Percentiles rank a stretch among this genome's conserved stretches.
These are phyloP conservation scores for Lanmaoa rubissima DNA, from an alignment of 768 basidiomycete species.

Conservation along the genomic window DNA sequence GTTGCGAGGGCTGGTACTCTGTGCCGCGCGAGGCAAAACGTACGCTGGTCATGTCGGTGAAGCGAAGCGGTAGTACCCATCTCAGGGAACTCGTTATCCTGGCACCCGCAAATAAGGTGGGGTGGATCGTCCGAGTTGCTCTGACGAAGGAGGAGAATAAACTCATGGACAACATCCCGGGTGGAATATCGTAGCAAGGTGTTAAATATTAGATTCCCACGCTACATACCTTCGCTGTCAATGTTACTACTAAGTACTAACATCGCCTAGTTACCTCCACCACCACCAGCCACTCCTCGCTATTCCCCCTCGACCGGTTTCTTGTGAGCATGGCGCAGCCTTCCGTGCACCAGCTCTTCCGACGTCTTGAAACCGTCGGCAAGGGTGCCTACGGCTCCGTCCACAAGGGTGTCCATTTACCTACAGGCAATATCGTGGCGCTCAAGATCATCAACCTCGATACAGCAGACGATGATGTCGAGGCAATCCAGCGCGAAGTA, in stretches of 20 bases:
- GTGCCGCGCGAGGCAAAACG: constrained; percentile 72
- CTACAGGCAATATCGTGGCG: constrained; percentile 86
- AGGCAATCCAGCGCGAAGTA: constrained; percentile 95
- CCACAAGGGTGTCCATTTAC: constrained; percentile 83
- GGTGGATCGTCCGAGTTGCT: constrained; percentile 23
- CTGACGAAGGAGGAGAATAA: constrained; percentile 24
- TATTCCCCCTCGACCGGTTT: background rate
- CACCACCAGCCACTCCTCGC: background rate
- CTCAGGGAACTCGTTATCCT: constrained; percentile 15
- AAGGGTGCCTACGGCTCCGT: constrained; percentile 97
- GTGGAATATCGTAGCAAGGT: background rate
- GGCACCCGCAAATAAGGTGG: constrained; percentile 12
- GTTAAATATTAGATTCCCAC: constrained; percentile 18
- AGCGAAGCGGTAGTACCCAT: constrained; percentile 23
- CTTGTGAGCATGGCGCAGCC: constrained; percentile 41
- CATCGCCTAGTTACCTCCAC: background rate
- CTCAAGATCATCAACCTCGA: constrained; percentile 99
- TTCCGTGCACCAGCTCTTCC: constrained; percentile 76
- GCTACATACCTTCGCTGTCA: background rate
- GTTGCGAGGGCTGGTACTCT: constrained; percentile 97
- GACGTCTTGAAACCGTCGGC: constrained; percentile 88
- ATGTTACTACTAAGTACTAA: background rate
- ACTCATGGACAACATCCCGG: constrained; percentile 10
- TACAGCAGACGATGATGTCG: constrained; percentile 94
- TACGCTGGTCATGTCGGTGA: constrained; percentile 19